A percentile compares a stretch with the other conserved stretches of the same genome.
Evolutionary conservation across 2,329 filamentous ascomycete genomes (phyloP).

Genomic region (Graphilbum sp.): DNA sequence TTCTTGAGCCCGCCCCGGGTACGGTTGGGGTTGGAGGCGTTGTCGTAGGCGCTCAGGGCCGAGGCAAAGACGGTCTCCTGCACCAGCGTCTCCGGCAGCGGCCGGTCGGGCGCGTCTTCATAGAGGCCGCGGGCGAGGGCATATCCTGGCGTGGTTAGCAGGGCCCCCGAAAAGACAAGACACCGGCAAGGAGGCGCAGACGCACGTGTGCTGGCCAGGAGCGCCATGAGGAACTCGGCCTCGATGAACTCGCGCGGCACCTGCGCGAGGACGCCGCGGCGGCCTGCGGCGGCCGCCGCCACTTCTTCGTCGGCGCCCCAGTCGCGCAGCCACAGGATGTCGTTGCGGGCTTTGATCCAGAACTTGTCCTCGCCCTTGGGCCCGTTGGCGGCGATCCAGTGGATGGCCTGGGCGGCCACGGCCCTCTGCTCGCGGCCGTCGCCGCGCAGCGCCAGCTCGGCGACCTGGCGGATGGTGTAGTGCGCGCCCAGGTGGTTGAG

Average conservation of each 20-base stretch:
- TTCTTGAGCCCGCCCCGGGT: slow-evolving; percentile 62
- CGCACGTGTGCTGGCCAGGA: slow-evolving; percentile 46
- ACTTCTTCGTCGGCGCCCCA: slow-evolving; percentile 51
- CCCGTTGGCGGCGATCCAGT: slow-evolving; percentile 29
- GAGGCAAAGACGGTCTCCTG: slow-evolving; percentile 44
- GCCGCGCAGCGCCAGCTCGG: slow-evolving; percentile 47
- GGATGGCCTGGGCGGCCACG: slow-evolving; percentile 42
- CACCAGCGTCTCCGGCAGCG: slow-evolving; percentile 32
- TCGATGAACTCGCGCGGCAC: slow-evolving; percentile 48
- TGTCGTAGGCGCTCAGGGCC: slow-evolving; percentile 59
- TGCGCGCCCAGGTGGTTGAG: slow-evolving; percentile 17
- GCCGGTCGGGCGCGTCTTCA: slow-evolving; percentile 30
- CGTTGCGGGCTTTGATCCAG: slow-evolving; percentile 44
- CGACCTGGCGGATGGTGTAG: slow-evolving; percentile 36
- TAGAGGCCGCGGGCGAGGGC: slow-evolving; percentile 46
- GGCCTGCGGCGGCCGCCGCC: slow-evolving; percentile 7
- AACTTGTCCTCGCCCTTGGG: slow-evolving; percentile 45
- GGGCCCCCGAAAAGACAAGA: not conserved
- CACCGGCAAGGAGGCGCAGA: slow-evolving; percentile 2
- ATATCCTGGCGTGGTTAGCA: slow-evolving; percentile 30
- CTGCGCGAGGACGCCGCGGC: slow-evolving; percentile 39
- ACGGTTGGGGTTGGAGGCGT: slow-evolving; percentile 66
- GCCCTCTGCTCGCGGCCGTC: slow-evolving; percentile 47
- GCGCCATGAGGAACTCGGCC: slow-evolving; percentile 50
- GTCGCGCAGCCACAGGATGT: slow-evolving; percentile 56